These are phyloP conservation scores for Backusella parvicylindrica DNA, from an alignment of 192 early-diverging fungal species.

Conservation along the genomic window DNA sequence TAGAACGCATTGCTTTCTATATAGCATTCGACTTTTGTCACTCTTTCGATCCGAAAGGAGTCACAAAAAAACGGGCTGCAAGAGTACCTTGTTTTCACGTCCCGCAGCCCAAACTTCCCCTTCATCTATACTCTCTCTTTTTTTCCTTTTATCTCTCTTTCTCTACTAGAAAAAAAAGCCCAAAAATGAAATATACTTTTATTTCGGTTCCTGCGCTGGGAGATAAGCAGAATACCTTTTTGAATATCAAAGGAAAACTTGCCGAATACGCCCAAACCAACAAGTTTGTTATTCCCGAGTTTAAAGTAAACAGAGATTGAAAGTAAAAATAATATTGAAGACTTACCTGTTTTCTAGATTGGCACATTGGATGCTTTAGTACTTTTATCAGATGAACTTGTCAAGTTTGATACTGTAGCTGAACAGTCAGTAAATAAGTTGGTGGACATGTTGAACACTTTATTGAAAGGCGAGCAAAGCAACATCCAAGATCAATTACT, in stretches of 20 bases:
- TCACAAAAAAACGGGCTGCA: background rate
- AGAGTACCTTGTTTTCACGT: background rate
- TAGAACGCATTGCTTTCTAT: background rate
- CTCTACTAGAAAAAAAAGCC: background rate
- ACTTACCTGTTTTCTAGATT: conserved; percentile 52
- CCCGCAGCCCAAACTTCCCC: background rate
- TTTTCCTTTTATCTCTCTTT: background rate
- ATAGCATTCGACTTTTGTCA: background rate
- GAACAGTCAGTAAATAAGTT: conserved; percentile 80
- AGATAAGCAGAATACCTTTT: conserved; percentile 61
- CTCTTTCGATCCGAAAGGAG: background rate
- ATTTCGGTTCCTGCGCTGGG: conserved; percentile 90
- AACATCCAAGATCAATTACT: conserved; percentile 61
- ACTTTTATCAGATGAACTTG: conserved; percentile 91
- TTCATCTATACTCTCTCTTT: background rate
- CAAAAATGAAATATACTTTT: conserved; percentile 54
- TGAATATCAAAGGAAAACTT: conserved; percentile 76
- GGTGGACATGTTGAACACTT: conserved; percentile 76
- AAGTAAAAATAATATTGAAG: background rate
- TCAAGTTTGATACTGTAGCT: conserved; percentile 76
- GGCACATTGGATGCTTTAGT: conserved; percentile 95
- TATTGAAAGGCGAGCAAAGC: conserved; percentile 57
- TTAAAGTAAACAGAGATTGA: conserved; percentile 65
- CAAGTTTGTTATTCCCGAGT: conserved; percentile 83
- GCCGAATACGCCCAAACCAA: conserved; percentile 76